Base-by-base conservation (phyloP, 805 yeast species). In the Yamadazyma phyllophila region DNA sequence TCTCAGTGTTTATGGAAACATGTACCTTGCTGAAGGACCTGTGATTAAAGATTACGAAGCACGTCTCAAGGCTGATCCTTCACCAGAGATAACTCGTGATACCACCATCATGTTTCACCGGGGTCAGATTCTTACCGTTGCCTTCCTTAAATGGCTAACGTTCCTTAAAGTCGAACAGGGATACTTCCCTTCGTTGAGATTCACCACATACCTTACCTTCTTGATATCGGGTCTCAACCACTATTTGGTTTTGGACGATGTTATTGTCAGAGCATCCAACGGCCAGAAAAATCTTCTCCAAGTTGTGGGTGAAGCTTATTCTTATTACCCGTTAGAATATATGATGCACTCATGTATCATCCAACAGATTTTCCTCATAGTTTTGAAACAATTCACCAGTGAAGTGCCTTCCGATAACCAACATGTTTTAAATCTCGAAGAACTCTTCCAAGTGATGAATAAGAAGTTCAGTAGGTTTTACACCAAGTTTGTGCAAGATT, bases 161-260 rank as follows among this genome's bases (percentile, higher is more conserved):
- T 57, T 65, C 39, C 48, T 63, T 10, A 53, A 58, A 31, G 44
- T 63, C 11, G 70, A 64, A 44, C 40, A 52, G 2, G 53, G 50
- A 13, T 60, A 65, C 49, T 65, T 62, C 42, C 66, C 70, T 0
- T 52, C 63, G 11, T 52, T 65, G 35, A 41, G 67, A 26, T 62
- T 54, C 42, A 45, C 59, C 3, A 52, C 62, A 15, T 63, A 59
- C 48, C 24, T 59, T n/a, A 60, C 68, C 11, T 32, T 62, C 2
- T 56, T 65, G 52, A 13, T 57, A 15, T 49, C 56, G 26, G 15
- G 55, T 16, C 61, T 61, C 41, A 64, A 64, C 45, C 61, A 55
- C 39, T 62, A 60, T 39, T 30, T 42, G 27, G 39, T 42, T 16
- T 36, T 65, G 30, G 59, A 59, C 45, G 53, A 52, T 4, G 4